phyloP scores from a whole-genome alignment of 2,329 filamentous ascomycete species.

The Phoma sp. region DNA sequence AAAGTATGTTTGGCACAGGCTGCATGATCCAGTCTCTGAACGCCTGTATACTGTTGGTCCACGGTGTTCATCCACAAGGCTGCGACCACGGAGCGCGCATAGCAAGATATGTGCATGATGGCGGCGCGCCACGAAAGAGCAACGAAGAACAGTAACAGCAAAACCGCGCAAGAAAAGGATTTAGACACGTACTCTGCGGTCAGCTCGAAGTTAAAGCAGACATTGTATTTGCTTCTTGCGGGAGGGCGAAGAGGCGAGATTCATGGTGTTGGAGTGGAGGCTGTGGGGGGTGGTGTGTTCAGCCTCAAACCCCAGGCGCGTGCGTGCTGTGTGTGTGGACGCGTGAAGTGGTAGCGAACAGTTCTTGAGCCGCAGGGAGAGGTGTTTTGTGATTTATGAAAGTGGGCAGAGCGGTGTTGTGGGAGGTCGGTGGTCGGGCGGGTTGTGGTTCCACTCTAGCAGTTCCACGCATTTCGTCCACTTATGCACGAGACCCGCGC shows the following conservation, averaged over 20 bases:
- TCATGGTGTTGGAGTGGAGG: conserved; percentile 23
- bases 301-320: conserved; percentile 7
- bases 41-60: not conserved
- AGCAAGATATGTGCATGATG: conserved; percentile 1
- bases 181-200: conserved; percentile 31
- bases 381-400: conserved; percentile 9
- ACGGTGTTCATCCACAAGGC: not conserved
- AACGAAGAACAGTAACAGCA: not conserved
- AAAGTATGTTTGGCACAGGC: not conserved
- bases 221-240: conserved; percentile 38
- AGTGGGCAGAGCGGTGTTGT: conserved; percentile 18
- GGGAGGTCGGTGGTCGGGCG: conserved; percentile 10
- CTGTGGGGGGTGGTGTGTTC: conserved; percentile 16
- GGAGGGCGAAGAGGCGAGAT: conserved; percentile 33
- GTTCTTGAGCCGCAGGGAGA: not conserved
- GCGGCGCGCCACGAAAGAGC: not conserved
- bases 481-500: conserved; percentile 15
- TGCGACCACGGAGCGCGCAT: not conserved
- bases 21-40: not conserved
- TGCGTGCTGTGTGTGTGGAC: conserved; percentile 4
- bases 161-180: not conserved
- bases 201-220: conserved; percentile 34
- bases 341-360: conserved; percentile 27
- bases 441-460: conserved; percentile 11
- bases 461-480: conserved; percentile 4